Conservation (phyloP, 1,284 basidiomycete species). For the Ustilago curta region DNA sequence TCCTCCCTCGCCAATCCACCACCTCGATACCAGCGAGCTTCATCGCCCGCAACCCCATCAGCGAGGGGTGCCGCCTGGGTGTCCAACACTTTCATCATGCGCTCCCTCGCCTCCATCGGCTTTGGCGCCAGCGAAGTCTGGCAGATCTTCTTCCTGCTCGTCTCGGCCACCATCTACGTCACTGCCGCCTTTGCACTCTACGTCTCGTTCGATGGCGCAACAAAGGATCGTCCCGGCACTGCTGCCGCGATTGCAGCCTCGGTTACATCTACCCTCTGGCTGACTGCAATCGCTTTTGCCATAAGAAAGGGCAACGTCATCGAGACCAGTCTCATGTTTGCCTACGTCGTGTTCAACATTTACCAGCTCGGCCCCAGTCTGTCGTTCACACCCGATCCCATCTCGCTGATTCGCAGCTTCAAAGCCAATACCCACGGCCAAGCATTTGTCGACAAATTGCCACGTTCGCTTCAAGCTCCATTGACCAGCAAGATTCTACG, state of each 20-base stretch:
- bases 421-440: slow-evolving; percentile 50
- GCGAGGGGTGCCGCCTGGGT: slow-evolving; percentile 33
- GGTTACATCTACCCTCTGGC: slow-evolving; percentile 63
- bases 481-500: slow-evolving; percentile 45
- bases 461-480: slow-evolving; percentile 25
- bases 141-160: slow-evolving; percentile 67
- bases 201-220: slow-evolving; percentile 63
- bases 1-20: slow-evolving; percentile 80
- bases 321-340: slow-evolving; percentile 66
- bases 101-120: slow-evolving; percentile 55
- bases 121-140: slow-evolving; percentile 64
- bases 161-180: slow-evolving; percentile 66
- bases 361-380: slow-evolving; percentile 62
- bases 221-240: slow-evolving; percentile 56
- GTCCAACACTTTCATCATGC: slow-evolving; percentile 49
- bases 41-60: slow-evolving; percentile 3
- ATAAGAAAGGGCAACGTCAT: slow-evolving; percentile 67
- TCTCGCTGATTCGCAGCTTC: slow-evolving; percentile 66
- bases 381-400: slow-evolving; percentile 62
- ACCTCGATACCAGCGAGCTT: slow-evolving; percentile 78
- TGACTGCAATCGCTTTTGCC: slow-evolving; percentile 67
- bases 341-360: slow-evolving; percentile 68
- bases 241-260: slow-evolving; percentile 64
- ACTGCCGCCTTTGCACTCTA: slow-evolving; percentile 60
- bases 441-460: slow-evolving; percentile 38